phyloP scores from a whole-genome alignment of 257 asterid genomes.

The Salvia rosmarinus region DNA sequence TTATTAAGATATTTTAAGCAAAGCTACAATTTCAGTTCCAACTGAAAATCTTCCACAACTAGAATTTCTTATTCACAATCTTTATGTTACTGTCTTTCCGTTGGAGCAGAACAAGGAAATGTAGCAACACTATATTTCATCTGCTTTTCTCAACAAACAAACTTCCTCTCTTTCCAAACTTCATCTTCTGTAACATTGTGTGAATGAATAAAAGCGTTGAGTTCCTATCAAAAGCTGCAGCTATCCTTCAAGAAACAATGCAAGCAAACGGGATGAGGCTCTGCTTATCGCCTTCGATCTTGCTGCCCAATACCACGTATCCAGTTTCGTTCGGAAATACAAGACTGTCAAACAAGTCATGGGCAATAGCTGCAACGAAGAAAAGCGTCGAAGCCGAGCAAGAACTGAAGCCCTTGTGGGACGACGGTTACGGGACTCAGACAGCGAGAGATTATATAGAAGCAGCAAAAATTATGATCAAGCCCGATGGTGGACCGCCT shows the following conservation, averaged over 20 bases:
- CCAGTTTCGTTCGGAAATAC: constrained; percentile 25
- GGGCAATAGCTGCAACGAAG: not conserved
- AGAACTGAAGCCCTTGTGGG: constrained; percentile 54
- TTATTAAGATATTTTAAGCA: not conserved
- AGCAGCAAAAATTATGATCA: constrained; percentile 45
- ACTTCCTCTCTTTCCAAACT: no score
- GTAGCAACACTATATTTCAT: no score
- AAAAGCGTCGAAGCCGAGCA: not conserved
- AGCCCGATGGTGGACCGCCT: constrained; percentile 55
- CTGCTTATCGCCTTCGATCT: constrained; percentile 13
- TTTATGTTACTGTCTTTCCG: not conserved
- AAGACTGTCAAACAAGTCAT: not conserved
- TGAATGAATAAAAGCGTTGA: no score
- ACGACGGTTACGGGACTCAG: constrained; percentile 64
- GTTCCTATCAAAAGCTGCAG: not conserved
- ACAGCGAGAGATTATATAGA: constrained; percentile 50
- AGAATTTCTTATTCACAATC: not conserved
- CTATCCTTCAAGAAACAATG: no score
- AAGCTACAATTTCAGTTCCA: not conserved
- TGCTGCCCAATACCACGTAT: constrained; percentile 9
- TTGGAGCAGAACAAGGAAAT: no score
- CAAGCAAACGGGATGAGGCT: not conserved
- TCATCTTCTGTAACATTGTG: not conserved
- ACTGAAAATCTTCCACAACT: not conserved
- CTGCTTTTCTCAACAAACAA: no score